Percentiles rank a stretch among this genome's conserved stretches.
Conservation (phyloP, 345 rosid species). For the Diplotaxis tenuifolia region DNA sequence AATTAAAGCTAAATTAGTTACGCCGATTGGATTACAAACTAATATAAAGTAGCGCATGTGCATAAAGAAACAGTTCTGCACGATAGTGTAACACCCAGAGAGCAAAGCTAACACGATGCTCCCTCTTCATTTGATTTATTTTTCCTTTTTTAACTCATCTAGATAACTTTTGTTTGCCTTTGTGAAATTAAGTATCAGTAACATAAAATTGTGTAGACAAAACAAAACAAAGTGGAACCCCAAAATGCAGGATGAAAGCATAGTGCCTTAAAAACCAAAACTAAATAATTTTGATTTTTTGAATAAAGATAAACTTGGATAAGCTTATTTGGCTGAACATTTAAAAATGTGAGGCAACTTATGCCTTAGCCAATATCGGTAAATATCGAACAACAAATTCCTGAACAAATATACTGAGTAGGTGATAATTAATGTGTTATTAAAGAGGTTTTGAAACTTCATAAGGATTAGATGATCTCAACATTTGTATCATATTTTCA, state of each 20-base stretch:
- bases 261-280: conserved; percentile 5
- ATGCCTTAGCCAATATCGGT: too few species aligned
- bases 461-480: too few species aligned
- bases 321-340: too few species aligned
- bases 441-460: too few species aligned
- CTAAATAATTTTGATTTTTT: too few species aligned
- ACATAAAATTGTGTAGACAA: conserved; percentile 9
- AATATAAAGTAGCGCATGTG: conserved; percentile 37
- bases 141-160: conserved; percentile 12
- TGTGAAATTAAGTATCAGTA: conserved; percentile 20
- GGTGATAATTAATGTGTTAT: too few species aligned
- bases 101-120: conserved; percentile 28
- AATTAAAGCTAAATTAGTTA: conserved; percentile 16
- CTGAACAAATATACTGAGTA: too few species aligned
- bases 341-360: too few species aligned
- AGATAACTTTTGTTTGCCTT: conserved; percentile 14
- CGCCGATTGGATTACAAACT: conserved; percentile 4
- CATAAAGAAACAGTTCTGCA: conserved; percentile 32
- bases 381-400: too few species aligned
- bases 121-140: conserved; percentile 19
- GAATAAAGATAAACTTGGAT: too few species aligned
- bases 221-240: conserved; percentile 31
- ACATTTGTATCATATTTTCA: too few species aligned
- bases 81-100: conserved; percentile 40
- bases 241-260: conserved; percentile 34